Base-by-base conservation (phyloP, 2,329 filamentous ascomycete species). In the Pseudogymnoascus verrucosus region DNA sequence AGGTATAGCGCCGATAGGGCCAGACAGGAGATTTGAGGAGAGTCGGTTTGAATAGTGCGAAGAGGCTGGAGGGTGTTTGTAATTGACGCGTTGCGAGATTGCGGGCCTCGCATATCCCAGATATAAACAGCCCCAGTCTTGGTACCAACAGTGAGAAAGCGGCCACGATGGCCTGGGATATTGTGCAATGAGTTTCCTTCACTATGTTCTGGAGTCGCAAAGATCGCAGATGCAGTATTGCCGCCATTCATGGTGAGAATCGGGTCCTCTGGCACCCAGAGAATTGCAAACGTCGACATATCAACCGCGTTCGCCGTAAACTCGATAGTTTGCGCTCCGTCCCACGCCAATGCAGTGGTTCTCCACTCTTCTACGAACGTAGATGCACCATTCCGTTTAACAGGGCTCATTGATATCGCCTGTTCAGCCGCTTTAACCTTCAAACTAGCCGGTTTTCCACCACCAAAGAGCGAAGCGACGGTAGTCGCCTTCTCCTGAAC, bases 1-100 rank as follows among this genome's bases (percentile, higher is more conserved):
- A 99, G 77, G 72, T 96, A 96, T 14, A 99, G 79, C 1, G 91
- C 89, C 1, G 92, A 91, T 57, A 96, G 75, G 5, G 89, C 95
- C 14, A 99, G 76, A 65, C 87, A 91, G 0, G 92, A 90, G 16
- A 98, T 87, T 72, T 91, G 84, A 0, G 93, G 92, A 0, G 93
- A 98, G 54, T 96, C 91, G 0, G 95, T 98, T 70, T 93, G 86
- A 54, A 98, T 93, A 61, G 89, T 81, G 28, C 91, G 87, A n/a
- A 96, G 72, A 0, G 93, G 90, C 11, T 82, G 78, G 47, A 96
- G 77, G 4, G 78, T 80, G 66, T 88, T 88, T 28, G 78, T 74
- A 3, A 84, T 74, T 47, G 82, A 79, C 1, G 79, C 68, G 69
- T 81, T 84, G 19, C 59, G 59, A 1, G 86, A 80, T 16, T 82